These are phyloP conservation scores for Adansonia rubrostipa DNA, from an alignment of 441 rosid species.

Conservation along the genomic window DNA sequence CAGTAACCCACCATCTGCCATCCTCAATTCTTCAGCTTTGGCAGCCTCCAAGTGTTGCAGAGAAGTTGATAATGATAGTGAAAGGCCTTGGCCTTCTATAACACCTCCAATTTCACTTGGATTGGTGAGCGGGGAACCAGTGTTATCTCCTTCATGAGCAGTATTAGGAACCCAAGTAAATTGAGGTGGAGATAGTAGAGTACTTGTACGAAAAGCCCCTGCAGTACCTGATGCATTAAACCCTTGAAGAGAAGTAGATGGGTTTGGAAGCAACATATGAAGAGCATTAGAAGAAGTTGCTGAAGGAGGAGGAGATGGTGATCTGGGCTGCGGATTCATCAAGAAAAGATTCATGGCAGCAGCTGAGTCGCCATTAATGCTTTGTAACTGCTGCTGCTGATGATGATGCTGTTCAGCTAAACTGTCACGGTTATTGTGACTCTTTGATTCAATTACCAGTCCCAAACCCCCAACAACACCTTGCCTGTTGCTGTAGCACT, in stretches of 20 bases:
- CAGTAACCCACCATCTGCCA: constrained; percentile 51
- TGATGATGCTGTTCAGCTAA: constrained; percentile 44
- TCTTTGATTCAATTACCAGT: constrained; percentile 41
- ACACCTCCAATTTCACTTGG: constrained; percentile 57
- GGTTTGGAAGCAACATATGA: constrained; percentile 77
- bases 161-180: constrained; percentile 70
- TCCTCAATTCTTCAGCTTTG: constrained; percentile 78
- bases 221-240: constrained; percentile 42
- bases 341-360: constrained; percentile 92
- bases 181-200: constrained; percentile 53
- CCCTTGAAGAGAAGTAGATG: constrained; percentile 52
- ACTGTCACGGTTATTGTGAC: constrained; percentile 43
- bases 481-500: constrained; percentile 48
- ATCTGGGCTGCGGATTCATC: constrained; percentile 78
- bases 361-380: constrained; percentile 69
- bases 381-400: constrained; percentile 50
- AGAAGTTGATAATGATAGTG: constrained; percentile 77
- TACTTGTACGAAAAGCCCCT: constrained; percentile 41
- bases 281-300: constrained; percentile 67
- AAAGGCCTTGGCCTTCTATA: constrained; percentile 82
- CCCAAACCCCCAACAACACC: constrained; percentile 41
- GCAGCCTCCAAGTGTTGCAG: constrained; percentile 79
- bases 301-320: constrained; percentile 66
- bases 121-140: constrained; percentile 40
- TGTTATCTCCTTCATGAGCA: constrained; percentile 36